Evolutionary conservation across 495 filamentous ascomycete genomes (phyloP).

Genomic region (Aspergillus leporis): DNA sequence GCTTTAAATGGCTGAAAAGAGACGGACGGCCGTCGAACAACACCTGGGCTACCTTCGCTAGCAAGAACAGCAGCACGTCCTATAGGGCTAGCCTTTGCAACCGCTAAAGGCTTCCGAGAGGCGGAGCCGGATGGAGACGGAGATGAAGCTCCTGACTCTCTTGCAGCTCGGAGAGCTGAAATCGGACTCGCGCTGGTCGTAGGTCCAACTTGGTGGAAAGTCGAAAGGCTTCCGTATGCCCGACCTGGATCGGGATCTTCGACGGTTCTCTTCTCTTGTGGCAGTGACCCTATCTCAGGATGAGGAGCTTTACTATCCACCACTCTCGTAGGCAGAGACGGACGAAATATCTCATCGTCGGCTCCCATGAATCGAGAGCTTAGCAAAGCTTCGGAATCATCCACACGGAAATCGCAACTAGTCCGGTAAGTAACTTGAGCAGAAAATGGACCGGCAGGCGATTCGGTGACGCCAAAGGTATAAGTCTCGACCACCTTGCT

Average conservation of each 20-base stretch:
- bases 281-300: slow-evolving; percentile 74
- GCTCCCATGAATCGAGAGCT: slow-evolving; percentile 96
- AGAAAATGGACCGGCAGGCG: slow-evolving; percentile 80
- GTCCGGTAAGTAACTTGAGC: slow-evolving; percentile 80
- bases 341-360: slow-evolving; percentile 83
- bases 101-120: slow-evolving; percentile 58
- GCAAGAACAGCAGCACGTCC: slow-evolving; percentile 62
- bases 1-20: slow-evolving; percentile 97
- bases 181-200: slow-evolving; percentile 80
- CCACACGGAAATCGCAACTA: slow-evolving; percentile 86
- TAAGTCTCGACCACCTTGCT: slow-evolving; percentile 72
- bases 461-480: slow-evolving; percentile 76
- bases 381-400: slow-evolving; percentile 84
- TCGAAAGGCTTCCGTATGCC: slow-evolving; percentile 90
- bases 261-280: slow-evolving; percentile 44
- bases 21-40: slow-evolving; percentile 75
- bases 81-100: slow-evolving; percentile 55
- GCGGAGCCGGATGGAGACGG: slow-evolving; percentile 57
- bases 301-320: slow-evolving; percentile 36
- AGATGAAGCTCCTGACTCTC: slow-evolving; percentile 51
- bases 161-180: slow-evolving; percentile 73
- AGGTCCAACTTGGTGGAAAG: slow-evolving; percentile 81
- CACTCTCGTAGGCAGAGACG: slow-evolving; percentile 59
- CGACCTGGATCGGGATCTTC: slow-evolving; percentile 66
- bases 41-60: slow-evolving; percentile 51